These are phyloP conservation scores for Cytospora paraplurivora DNA, from an alignment of 2,329 filamentous ascomycete genomes.

Conservation along the genomic window DNA sequence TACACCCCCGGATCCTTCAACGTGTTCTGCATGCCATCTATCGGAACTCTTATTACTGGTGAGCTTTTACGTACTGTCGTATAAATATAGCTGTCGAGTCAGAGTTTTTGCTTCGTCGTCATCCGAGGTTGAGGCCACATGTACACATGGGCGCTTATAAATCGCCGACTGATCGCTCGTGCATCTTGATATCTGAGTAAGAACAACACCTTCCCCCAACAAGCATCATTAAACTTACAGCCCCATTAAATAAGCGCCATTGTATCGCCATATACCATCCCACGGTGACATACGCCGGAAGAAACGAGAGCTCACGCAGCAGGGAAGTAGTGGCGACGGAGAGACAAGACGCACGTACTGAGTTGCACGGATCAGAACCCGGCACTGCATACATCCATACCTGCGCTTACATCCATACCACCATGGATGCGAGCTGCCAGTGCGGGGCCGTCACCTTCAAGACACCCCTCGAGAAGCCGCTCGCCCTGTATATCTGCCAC, in stretches of 20 bases:
- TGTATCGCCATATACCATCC: too few species aligned
- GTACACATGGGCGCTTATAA: not conserved
- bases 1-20: not conserved
- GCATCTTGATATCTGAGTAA: too few species aligned
- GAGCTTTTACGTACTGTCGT: not conserved
- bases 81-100: conserved; percentile 13
- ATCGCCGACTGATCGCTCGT: too few species aligned
- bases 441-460: conserved; percentile 65
- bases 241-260: too few species aligned
- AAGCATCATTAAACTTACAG: too few species aligned
- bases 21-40: not conserved
- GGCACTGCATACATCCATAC: not conserved
- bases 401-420: conserved; percentile 1
- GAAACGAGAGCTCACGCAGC: too few species aligned
- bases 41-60: not conserved
- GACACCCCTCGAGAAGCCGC: conserved; percentile 60
- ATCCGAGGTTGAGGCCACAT: not conserved
- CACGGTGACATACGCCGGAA: too few species aligned
- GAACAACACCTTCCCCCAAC: not conserved
- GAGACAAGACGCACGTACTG: not conserved
- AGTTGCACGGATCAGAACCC: not conserved
- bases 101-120: conserved; percentile 3
- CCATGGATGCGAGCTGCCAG: conserved; percentile 64
- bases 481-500: conserved; percentile 72
- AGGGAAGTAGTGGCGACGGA: not conserved